Conservation (phyloP, 176 grass and related monocot species). For the Phoenix dactylifera region DNA sequence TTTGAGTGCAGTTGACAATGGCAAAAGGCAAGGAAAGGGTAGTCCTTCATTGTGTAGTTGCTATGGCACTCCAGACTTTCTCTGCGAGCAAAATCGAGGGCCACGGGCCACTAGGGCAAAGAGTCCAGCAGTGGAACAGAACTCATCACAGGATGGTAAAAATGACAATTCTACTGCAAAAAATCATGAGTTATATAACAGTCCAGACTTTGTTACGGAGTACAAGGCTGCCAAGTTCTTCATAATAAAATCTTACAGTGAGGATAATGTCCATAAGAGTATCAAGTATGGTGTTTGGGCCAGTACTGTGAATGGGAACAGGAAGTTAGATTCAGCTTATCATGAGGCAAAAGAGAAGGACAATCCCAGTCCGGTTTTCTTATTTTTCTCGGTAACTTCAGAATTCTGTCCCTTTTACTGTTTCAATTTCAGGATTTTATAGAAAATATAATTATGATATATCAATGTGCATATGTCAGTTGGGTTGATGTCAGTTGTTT, state of each 20-base stretch:
- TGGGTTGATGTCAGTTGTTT: neutral
- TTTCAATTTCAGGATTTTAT: too few relatives aligned
- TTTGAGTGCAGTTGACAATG: constrained; percentile 26
- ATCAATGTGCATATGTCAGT: neutral
- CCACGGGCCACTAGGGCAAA: constrained; percentile 49
- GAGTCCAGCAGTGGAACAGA: constrained; percentile 33
- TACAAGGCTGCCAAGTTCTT: constrained; percentile 61
- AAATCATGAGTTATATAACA: constrained; percentile 35
- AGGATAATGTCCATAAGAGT: constrained; percentile 69
- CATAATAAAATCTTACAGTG: constrained; percentile 65
- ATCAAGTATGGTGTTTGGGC: constrained; percentile 72
- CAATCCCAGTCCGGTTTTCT: constrained; percentile 40
- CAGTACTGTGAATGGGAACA: constrained; percentile 48
- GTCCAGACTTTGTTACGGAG: constrained; percentile 39
- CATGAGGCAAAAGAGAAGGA: constrained; percentile 38
- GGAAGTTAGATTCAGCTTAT: constrained; percentile 54
- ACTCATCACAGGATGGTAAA: constrained; percentile 37
- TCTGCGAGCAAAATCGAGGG: constrained; percentile 59
- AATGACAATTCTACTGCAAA: constrained; percentile 17
- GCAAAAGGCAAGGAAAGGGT: constrained; percentile 38
- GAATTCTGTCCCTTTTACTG: neutral
- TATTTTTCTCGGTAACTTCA: constrained; percentile 66
- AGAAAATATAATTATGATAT: neutral
- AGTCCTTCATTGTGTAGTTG: constrained; percentile 35
- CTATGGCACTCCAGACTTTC: constrained; percentile 50